Conservation (phyloP, 2,329 filamentous ascomycete species). For the Graphilbum sp. region DNA sequence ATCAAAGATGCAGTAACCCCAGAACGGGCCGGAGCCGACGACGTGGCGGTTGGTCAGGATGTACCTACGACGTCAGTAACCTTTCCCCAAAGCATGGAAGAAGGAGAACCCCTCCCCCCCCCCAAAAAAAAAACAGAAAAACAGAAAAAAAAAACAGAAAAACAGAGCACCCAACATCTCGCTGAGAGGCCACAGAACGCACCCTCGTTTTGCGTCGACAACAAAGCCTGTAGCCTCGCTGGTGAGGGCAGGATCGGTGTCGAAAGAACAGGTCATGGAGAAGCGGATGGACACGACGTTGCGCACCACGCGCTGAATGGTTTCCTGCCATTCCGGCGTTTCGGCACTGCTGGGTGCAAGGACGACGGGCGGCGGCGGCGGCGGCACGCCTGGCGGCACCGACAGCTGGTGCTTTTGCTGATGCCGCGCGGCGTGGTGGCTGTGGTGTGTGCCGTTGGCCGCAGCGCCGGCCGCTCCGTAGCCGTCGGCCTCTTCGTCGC, state of each 20-base stretch:
- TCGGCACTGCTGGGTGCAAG: constrained; percentile 14
- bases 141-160: background rate
- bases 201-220: constrained; percentile 82
- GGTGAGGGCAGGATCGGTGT: constrained; percentile 85
- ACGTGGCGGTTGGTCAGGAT: constrained; percentile 86
- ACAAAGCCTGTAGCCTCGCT: constrained; percentile 97
- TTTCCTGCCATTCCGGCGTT: constrained; percentile 60
- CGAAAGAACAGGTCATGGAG: constrained; percentile 94
- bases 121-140: too few species aligned
- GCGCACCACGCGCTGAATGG: constrained; percentile 82
- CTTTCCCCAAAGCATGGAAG: too few species aligned
- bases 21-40: constrained; percentile 88
- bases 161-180: background rate
- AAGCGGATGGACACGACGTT: constrained; percentile 99
- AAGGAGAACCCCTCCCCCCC: too few species aligned
- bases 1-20: constrained; percentile 96
- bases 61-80: constrained; percentile 30
- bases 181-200: too few species aligned
- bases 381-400: background rate
- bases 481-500: constrained; percentile 4
- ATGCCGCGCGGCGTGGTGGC: constrained; percentile 1
- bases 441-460: constrained; percentile 5
- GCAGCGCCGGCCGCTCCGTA: constrained; percentile 10
- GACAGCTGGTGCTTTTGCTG: constrained; percentile 1
- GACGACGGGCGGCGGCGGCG: constrained; percentile 5